A percentile compares a stretch with the other conserved stretches of the same genome.
Conservation (phyloP, 257 asterid genomes). For the Gynochthodes officinalis region DNA sequence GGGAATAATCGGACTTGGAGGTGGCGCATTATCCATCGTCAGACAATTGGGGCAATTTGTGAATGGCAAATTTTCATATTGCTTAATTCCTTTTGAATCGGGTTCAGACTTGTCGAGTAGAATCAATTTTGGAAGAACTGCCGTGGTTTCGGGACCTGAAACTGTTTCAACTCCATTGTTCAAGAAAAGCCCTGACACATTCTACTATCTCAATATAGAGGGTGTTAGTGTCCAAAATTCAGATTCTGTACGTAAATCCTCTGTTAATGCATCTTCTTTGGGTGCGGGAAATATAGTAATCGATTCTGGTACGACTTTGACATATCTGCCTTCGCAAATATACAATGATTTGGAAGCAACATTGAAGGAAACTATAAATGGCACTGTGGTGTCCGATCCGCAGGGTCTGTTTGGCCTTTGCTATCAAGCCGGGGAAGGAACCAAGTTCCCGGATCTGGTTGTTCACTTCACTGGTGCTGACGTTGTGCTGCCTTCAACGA, state of each 20-base stretch:
- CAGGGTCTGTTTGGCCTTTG: constrained; percentile 28
- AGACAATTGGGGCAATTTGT: constrained; percentile 32
- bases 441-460: constrained; percentile 23
- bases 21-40: constrained; percentile 41
- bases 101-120: constrained; percentile 32
- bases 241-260: background rate
- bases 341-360: constrained; percentile 28
- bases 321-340: constrained; percentile 26
- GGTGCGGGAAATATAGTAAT: constrained; percentile 45
- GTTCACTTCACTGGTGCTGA: constrained; percentile 53
- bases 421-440: constrained; percentile 1
- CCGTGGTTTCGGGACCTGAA: constrained; percentile 24
- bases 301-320: constrained; percentile 64
- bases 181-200: constrained; percentile 26
- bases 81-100: constrained; percentile 25
- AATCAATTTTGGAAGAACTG: constrained; percentile 46
- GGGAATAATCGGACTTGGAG: constrained; percentile 62
- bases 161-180: constrained; percentile 46
- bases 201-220: constrained; percentile 43
- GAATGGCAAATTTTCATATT: constrained; percentile 52
- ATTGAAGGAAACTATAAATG: constrained; percentile 13
- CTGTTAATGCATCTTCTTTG: no score
- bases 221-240: constrained; percentile 34
- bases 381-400: constrained; percentile 4
- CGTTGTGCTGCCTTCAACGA: constrained; percentile 26